These are phyloP conservation scores for Smallanthus sonchifolius DNA, from an alignment of 129 eudicot genomes.

Conservation along the genomic window DNA sequence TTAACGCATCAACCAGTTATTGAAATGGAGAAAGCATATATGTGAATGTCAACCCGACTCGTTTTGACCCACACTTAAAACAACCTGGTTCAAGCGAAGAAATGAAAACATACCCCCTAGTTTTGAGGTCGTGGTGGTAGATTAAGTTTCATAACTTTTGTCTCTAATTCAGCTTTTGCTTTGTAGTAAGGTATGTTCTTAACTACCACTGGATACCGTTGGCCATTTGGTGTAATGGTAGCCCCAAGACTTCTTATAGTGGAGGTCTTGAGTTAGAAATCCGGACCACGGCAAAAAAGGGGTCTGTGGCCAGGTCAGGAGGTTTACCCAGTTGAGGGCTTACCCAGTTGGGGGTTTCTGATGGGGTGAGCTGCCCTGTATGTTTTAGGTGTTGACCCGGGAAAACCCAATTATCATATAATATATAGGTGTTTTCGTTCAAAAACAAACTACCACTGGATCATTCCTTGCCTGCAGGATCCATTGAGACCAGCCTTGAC, in stretches of 20 bases:
- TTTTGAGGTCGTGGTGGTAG: conserved; percentile 93
- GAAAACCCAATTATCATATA: too few species aligned
- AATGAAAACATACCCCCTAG: conserved; percentile 73
- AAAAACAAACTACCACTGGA: conserved; percentile 77
- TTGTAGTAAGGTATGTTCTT: conserved; percentile 70
- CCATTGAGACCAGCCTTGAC: conserved; percentile 69
- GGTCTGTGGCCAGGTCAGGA: too few species aligned
- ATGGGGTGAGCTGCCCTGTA: too few species aligned
- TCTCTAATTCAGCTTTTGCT: conserved; percentile 53
- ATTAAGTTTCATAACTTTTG: conserved; percentile 82
- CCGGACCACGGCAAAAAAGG: too few species aligned
- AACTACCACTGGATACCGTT: conserved; percentile 81
- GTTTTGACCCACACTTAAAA: background rate
- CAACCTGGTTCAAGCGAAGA: background rate
- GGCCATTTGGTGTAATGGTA: too few species aligned
- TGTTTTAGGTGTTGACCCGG: too few species aligned
- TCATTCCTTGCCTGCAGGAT: conserved; percentile 91
- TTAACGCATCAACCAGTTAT: background rate
- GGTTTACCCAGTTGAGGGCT: too few species aligned
- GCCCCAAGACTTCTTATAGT: too few species aligned
- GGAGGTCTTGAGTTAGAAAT: too few species aligned
- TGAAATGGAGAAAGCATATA: background rate
- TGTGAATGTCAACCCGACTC: background rate
- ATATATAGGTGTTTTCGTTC: too few species aligned
- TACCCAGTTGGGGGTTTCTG: too few species aligned